Base-by-base conservation (phyloP, 2,329 filamentous ascomycete species). In the Diaporthe ampelina region DNA sequence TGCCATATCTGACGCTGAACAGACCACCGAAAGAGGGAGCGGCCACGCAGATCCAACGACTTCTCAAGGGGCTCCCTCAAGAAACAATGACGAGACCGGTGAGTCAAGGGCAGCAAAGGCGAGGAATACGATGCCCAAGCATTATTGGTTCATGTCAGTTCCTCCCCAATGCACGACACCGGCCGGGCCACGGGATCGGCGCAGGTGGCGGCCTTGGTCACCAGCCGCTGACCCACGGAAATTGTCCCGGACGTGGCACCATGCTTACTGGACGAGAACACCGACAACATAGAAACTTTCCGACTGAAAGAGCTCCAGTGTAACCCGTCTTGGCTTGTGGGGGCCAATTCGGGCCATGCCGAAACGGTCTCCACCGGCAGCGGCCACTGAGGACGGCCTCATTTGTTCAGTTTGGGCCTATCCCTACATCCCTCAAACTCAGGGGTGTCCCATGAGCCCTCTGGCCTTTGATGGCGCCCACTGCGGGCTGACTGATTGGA, bases 161-260 rank as follows among this genome's bases (percentile, higher is more conserved):
- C 21, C 13, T 67, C 21, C 13, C 21, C 6, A 15, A 24, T 10
- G 63, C 63, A 67, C n/a, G 24, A 24, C 29, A 24, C 32, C n/a
- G 29, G 63, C 8, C n/a, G 21, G 21, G 29, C n/a, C 15, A 52
- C 9, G 24, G 29, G 45, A 67, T 26, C 45, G 45, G 45, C 45
- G 45, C n/a, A 17, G 1, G 40, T 43, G 15, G 45, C 29, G 63
- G 45, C 32, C 63, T 17, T 24, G 63, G 45, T 37, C 21, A 32
- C 29, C 1, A 32, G 17, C 63, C 63, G 63, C 1, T 19, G 45
- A 9, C 63, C 48, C 13, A 40, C 48, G 48, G 63, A 54, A 54
- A 54, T 21, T 21, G 63, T 54, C 26, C 48, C 63, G 63, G 63
- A 54, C 63, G 37, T 68, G 8, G 48, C 45, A 68, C 63, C 4